phyloP scores from a whole-genome alignment of 1,284 basidiomycete genomes.

The Bondarzewia mesenterica region DNA sequence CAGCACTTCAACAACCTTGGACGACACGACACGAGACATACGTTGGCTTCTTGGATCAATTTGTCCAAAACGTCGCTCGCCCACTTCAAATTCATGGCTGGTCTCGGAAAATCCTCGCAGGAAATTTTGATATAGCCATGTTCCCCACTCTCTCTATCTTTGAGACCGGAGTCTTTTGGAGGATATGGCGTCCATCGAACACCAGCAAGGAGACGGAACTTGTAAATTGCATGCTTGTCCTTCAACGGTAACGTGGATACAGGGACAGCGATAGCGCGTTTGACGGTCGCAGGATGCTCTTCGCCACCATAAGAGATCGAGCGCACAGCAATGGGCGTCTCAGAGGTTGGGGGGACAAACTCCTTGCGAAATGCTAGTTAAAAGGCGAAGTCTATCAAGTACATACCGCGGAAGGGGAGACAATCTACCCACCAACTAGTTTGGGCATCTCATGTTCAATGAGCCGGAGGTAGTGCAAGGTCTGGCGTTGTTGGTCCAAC shows the following conservation, averaged over 20 bases:
- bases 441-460: conserved; percentile 81
- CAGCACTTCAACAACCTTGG: background rate
- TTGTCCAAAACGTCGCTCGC: conserved; percentile 72
- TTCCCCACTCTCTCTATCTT: conserved; percentile 34
- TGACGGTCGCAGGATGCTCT: conserved; percentile 59
- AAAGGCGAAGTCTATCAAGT: conserved; percentile 8
- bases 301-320: conserved; percentile 73
- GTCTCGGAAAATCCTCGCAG: conserved; percentile 73
- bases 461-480: conserved; percentile 67
- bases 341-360: conserved; percentile 56
- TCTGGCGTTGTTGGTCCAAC: conserved; percentile 61
- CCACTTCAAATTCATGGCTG: conserved; percentile 82
- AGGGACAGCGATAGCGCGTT: conserved; percentile 66
- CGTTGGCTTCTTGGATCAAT: conserved; percentile 71
- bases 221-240: conserved; percentile 56
- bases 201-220: conserved; percentile 77
- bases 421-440: conserved; percentile 59
- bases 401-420: conserved; percentile 4
- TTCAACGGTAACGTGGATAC: conserved; percentile 65
- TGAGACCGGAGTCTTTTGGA: conserved; percentile 58
- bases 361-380: conserved; percentile 71
- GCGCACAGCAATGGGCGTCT: conserved; percentile 59
- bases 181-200: conserved; percentile 72
- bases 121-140: conserved; percentile 82
- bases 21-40: conserved; percentile 31